phyloP scores from a whole-genome alignment of 75 land plant species.

The Pseudotsuga menziesii region DNA sequence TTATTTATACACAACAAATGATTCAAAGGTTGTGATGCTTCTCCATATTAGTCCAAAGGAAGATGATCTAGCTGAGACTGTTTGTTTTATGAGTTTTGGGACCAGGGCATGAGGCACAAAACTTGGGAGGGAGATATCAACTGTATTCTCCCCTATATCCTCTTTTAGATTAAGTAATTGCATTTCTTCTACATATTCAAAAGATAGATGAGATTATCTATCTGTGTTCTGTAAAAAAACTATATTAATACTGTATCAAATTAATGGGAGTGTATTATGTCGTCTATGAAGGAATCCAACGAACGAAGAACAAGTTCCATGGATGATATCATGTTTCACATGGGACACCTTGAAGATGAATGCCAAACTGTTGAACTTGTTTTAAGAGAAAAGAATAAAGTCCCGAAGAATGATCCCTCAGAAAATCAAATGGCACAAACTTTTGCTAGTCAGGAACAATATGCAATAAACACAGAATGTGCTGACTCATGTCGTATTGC shows the following conservation, averaged over 20 bases:
- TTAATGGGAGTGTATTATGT: not conserved
- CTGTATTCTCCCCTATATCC: constrained; percentile 24
- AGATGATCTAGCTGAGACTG: constrained; percentile 70
- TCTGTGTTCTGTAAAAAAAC: not conserved
- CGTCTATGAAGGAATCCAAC: constrained; percentile 36
- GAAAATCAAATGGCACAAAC: constrained; percentile 6
- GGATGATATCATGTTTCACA: constrained; percentile 32
- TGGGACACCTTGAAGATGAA: constrained; percentile 51
- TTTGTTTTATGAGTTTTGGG: constrained; percentile 71
- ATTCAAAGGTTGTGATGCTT: constrained; percentile 82
- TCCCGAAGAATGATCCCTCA: constrained; percentile 2
- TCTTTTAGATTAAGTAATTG: not conserved
- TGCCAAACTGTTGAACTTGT: constrained; percentile 31
- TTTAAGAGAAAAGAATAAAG: constrained; percentile 36
- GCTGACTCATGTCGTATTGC: not conserved
- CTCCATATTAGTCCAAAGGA: constrained; percentile 72
- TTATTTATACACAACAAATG: constrained; percentile 35
- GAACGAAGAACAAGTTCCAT: constrained; percentile 37
- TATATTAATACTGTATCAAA: not conserved
- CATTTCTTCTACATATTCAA: not conserved
- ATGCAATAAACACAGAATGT: not conserved
- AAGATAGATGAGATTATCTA: not conserved
- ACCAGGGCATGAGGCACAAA: constrained; percentile 59
- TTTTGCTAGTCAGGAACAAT: constrained; percentile 8
- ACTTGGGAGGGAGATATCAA: constrained; percentile 33